Evolutionary conservation across 139 green algal species (phyloP).

Genomic region (Coelastrella sp.): DNA sequence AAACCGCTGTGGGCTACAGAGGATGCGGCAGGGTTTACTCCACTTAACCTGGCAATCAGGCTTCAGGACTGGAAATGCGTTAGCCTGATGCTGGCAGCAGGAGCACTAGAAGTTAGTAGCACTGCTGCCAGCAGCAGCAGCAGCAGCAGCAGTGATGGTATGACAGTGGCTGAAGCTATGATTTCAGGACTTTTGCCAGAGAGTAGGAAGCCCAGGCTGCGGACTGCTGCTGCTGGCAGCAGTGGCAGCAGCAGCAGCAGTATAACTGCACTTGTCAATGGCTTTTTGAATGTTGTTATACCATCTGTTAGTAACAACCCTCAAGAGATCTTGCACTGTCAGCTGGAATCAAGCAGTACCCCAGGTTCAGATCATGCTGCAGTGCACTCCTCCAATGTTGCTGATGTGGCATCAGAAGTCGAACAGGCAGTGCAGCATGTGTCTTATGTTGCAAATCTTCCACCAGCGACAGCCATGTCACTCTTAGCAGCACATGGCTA

Average conservation of each 20-base stretch:
- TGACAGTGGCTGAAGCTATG: not conserved
- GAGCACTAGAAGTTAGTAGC: not conserved
- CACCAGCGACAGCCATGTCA: slow-evolving; percentile 20
- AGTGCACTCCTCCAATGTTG: not conserved
- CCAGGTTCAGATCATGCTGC: not conserved
- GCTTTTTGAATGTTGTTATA: not conserved
- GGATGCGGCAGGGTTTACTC: not conserved
- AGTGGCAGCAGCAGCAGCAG: slow-evolving; percentile 13
- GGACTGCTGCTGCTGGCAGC: not conserved
- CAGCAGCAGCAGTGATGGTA: not conserved
- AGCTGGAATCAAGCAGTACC: not conserved
- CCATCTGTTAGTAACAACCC: not conserved
- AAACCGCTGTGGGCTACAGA: not conserved
- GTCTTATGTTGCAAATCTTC: not conserved
- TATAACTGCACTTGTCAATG: not conserved
- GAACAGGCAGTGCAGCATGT: slow-evolving; percentile 22
- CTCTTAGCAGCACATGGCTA: slow-evolving; percentile 22
- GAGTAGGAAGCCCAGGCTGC: not conserved
- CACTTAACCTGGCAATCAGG: not conserved
- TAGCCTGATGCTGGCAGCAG: not conserved
- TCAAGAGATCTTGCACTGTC: not conserved
- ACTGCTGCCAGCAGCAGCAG: slow-evolving; percentile 17
- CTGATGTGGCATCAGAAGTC: not conserved
- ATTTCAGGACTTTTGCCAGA: slow-evolving; percentile 3
- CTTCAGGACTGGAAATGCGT: slow-evolving; percentile 17